These are phyloP conservation scores for Bromus sterilis DNA, from an alignment of 176 grass and related monocot genomes.

Conservation along the genomic window DNA sequence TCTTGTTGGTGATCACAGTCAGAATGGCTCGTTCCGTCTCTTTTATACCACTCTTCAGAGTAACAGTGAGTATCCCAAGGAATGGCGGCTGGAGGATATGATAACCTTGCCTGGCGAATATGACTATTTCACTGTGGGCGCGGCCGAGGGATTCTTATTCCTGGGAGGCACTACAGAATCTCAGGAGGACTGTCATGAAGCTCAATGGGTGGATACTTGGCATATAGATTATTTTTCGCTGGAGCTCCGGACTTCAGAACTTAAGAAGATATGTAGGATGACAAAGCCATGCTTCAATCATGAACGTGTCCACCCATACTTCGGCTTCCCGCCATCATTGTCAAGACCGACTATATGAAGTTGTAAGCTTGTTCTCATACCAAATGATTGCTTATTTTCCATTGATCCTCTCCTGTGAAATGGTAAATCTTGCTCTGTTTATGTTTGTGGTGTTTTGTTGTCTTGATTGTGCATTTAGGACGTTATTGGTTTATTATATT, in stretches of 20 bases:
- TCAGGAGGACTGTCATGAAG: neutral
- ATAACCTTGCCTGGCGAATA: neutral
- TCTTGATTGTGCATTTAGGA: neutral
- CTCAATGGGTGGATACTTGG: neutral
- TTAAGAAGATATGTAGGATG: neutral
- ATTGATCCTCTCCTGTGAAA: neutral
- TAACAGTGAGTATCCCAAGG: neutral
- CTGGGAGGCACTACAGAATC: neutral
- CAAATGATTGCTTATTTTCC: neutral
- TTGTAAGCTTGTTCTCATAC: neutral
- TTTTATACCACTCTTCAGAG: neutral
- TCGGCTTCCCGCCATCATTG: neutral
- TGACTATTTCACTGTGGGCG: neutral
- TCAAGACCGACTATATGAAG: conserved; percentile 14
- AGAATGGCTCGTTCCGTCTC: neutral
- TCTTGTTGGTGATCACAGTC: neutral
- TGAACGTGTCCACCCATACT: neutral
- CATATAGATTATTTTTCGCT: neutral
- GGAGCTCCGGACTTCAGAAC: neutral
- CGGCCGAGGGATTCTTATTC: neutral
- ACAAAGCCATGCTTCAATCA: neutral
- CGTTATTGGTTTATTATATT: neutral
- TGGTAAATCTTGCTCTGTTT: neutral
- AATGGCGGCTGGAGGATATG: neutral
- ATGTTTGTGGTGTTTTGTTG: neutral